phyloP scores from a whole-genome alignment of 1,284 basidiomycete genomes.

The Boletus smithii region DNA sequence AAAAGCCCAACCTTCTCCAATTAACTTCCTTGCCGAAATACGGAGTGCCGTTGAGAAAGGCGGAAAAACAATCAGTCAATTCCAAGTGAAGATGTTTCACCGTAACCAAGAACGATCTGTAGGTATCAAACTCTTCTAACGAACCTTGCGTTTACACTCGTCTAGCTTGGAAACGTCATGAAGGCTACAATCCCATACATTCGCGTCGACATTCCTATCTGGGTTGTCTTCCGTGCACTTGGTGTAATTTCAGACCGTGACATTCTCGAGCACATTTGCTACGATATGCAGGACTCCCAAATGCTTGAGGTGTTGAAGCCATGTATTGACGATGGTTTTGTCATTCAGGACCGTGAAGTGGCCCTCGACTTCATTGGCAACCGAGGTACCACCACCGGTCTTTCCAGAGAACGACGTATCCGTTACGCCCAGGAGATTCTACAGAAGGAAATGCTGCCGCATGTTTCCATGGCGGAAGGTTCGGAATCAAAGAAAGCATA shows the following conservation, averaged over 20 bases:
- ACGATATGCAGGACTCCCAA: conserved; percentile 93
- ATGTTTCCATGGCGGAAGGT: conserved; percentile 94
- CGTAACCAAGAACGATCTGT: conserved; percentile 84
- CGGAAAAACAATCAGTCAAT: conserved; percentile 97
- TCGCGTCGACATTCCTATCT: conserved; percentile 97
- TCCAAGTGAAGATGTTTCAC: conserved; percentile 97
- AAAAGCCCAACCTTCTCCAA: conserved; percentile 94
- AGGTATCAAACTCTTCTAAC: conserved; percentile 32
- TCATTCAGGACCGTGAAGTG: conserved; percentile 95
- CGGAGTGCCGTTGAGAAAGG: conserved; percentile 98
- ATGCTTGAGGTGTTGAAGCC: conserved; percentile 99
- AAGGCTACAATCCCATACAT: conserved; percentile 98
- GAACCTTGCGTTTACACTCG: conserved; percentile 5
- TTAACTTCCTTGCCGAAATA: conserved; percentile 96
- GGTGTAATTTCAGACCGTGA: conserved; percentile 98
- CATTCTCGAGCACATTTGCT: conserved; percentile 97
- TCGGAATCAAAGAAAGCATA: conserved; percentile 99
- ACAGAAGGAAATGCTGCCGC: conserved; percentile 98
- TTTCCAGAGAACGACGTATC: conserved; percentile 89
- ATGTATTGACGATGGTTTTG: conserved; percentile 98
- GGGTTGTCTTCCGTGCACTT: conserved; percentile 97
- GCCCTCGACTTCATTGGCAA: conserved; percentile 98
- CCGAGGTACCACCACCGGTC: conserved; percentile 92
- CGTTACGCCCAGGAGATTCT: conserved; percentile 97
- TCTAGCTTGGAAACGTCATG: conserved; percentile 87